These are phyloP conservation scores for Excoecaria agallocha DNA, from an alignment of 345 rosid species.

Conservation along the genomic window DNA sequence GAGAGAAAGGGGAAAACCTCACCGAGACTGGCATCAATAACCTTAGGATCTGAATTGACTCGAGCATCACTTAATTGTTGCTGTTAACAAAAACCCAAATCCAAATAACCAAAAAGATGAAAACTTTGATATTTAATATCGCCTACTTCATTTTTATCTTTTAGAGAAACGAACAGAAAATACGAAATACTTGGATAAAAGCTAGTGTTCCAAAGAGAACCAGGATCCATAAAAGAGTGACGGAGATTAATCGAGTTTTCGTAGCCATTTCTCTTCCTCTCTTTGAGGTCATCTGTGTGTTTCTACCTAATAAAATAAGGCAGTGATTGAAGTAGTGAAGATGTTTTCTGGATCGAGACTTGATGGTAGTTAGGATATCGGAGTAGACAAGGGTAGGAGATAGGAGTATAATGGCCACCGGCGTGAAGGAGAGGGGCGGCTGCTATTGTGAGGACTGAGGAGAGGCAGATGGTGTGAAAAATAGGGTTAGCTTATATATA, in stretches of 20 bases:
- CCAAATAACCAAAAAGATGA: background rate
- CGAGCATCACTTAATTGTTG: constrained; percentile 52
- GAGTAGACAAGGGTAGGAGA: no score
- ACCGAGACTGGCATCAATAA: constrained; percentile 22
- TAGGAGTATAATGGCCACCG: no score
- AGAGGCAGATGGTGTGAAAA: no score
- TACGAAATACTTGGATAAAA: constrained; percentile 20
- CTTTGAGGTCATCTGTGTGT: background rate
- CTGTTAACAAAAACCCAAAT: constrained; percentile 28
- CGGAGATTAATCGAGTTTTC: constrained; percentile 7
- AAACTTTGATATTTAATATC: background rate
- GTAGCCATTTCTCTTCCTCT: constrained; percentile 9
- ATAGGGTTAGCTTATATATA: no score
- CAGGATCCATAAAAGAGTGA: constrained; percentile 22
- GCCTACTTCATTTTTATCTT: background rate
- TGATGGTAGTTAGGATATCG: no score
- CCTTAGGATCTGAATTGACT: constrained; percentile 39
- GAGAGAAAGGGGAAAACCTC: constrained; percentile 31
- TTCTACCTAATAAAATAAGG: no score
- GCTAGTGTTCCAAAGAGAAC: constrained; percentile 23
- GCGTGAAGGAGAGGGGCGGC: no score
- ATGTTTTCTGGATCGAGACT: no score
- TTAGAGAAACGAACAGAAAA: constrained; percentile 3
- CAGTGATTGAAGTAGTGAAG: background rate
- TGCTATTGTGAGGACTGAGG: no score